These are phyloP conservation scores for Gonapodya sp. DNA, from an alignment of 192 early-diverging fungal genomes.

Conservation along the genomic window DNA sequence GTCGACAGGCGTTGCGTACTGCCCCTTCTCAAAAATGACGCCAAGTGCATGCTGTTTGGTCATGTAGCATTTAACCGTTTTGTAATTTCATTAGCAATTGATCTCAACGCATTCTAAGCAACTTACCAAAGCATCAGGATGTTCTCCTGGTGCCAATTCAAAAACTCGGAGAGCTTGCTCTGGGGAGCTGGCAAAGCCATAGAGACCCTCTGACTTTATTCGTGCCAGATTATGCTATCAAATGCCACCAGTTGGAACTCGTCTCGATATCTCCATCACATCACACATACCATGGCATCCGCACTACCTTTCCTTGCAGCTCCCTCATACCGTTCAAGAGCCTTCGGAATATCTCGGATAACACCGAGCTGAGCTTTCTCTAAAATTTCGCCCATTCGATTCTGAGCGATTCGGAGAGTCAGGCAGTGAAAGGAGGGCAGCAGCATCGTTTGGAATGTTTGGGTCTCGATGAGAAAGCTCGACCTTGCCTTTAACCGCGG, in stretches of 20 bases:
- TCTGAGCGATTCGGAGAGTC: no score
- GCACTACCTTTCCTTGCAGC: not conserved
- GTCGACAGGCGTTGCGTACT: not conserved
- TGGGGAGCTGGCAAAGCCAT: not conserved
- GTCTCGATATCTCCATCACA: no score
- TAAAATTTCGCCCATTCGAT: not conserved
- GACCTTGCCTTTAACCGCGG: not conserved
- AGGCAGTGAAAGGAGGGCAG: not conserved
- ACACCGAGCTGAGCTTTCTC: not conserved
- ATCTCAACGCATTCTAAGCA: no score
- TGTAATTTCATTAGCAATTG: not conserved
- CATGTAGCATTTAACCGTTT: not conserved
- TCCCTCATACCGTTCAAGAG: not conserved
- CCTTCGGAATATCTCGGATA: not conserved
- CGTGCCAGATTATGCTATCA: not conserved
- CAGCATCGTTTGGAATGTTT: not conserved
- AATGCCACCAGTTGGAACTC: no score
- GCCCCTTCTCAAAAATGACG: not conserved
- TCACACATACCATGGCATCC: not conserved
- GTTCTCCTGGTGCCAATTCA: not conserved
- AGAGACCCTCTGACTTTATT: not conserved
- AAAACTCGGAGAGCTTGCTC: not conserved
- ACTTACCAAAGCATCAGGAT: not conserved
- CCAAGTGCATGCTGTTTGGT: not conserved
- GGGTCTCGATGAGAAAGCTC: no score